Evolutionary conservation across 1,284 basidiomycete species (phyloP), one percentile per base, ranked within the genome.

Genomic region (Boletus sp.): DNA sequence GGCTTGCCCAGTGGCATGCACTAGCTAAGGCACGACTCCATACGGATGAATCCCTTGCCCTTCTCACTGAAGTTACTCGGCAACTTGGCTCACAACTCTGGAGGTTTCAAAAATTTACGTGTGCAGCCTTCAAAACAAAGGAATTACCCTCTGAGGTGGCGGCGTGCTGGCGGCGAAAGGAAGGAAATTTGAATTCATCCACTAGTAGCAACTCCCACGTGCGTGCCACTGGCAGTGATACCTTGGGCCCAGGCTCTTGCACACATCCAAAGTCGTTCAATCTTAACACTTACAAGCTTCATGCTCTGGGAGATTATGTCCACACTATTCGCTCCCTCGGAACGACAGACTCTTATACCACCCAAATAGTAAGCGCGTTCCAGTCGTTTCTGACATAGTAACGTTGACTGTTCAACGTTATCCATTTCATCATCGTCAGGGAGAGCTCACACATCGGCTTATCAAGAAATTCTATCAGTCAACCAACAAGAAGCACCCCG

Each of bases 21-120:
- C 61, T 75, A 0, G 69, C 71, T 1, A 75, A 75, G 31, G 43
- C 70, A 3, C 55, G 55, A 6, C 44, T 67, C 1, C 74, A 75
- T 16, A 68, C 68, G 0, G 63, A 67, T 0, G 17, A 55, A 4
- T 61, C 59, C 0, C 53, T 69, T 5, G 0, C 0, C 2, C 21
- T 48, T 3, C 60, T 68, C 3, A 52, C 64, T 2, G 6, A 57
- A 1, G 38, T 25, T 2, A 55, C 48, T 0, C 3, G 11, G 8
- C 10, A 17, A 5, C 47, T 64, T 6, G 50, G 59, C 1, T 6
- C 2, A 1, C 55, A 65, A 47, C 40, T 68, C 0, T 19, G 58
- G 7, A 56, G 57, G n/a, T 69, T 69, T 28, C 17, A 21, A 4
- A 11, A 52, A 6, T 21, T 43, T 7, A 67, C 58, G 0, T 67